A percentile compares a stretch with the other conserved stretches of the same genome.
These are phyloP conservation scores for Schizonepeta tenuifolia DNA, from an alignment of 257 asterid genomes.

Conservation along the genomic window DNA sequence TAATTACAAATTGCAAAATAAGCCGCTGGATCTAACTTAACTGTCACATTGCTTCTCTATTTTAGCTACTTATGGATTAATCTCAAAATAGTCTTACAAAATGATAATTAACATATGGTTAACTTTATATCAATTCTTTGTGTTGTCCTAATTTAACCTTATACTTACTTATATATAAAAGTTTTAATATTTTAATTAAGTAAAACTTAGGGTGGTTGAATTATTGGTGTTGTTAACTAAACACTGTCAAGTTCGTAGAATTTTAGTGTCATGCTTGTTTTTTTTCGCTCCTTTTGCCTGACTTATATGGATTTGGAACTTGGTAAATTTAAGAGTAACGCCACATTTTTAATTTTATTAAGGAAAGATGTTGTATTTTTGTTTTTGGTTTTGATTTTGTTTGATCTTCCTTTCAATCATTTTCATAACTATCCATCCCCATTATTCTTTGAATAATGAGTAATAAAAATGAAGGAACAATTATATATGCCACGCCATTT, in stretches of 20 bases:
- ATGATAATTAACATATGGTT: background rate
- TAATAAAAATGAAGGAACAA: background rate
- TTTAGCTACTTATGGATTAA: background rate
- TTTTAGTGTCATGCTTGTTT: slow-evolving; percentile 21
- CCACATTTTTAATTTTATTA: background rate
- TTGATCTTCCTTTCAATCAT: slow-evolving; percentile 15
- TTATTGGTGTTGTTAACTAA: slow-evolving; percentile 29
- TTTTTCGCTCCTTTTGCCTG: background rate
- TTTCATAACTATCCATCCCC: background rate
- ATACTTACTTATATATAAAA: slow-evolving; percentile 18
- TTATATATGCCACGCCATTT: background rate
- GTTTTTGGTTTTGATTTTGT: slow-evolving; percentile 15
- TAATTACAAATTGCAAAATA: no score
- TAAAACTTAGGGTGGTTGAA: slow-evolving; percentile 7
- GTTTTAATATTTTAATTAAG: background rate
- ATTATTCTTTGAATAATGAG: background rate
- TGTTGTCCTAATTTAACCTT: background rate
- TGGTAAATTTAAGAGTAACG: background rate
- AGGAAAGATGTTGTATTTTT: background rate
- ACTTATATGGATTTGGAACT: slow-evolving; percentile 19
- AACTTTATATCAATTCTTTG: background rate
- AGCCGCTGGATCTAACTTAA: no score
- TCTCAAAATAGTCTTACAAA: background rate
- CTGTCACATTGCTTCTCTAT: no score
- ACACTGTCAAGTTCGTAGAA: slow-evolving; percentile 30